Base-by-base conservation (phyloP, 805 yeast genomes). In the Candida lessepsii region DNA sequence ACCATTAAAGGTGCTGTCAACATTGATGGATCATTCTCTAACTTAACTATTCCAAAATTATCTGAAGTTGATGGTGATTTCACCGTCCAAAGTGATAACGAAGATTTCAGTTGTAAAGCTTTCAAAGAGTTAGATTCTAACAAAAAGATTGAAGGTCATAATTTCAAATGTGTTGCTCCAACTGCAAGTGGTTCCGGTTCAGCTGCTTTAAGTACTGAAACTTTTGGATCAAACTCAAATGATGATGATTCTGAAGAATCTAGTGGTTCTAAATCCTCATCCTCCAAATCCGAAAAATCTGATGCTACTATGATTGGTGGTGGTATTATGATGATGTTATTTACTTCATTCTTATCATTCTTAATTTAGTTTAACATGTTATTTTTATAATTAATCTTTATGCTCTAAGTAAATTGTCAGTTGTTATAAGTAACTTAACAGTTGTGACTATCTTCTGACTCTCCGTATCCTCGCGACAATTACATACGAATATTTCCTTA, bases 31-130 rank as follows among this genome's bases (percentile, higher is more conserved):
- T 60, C 51, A 35, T 58, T 68, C 46, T 53, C 54, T 32, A 67
- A 67, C 61, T 66, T 69, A 46, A 52, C 70, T 40, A 57, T 66
- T 57, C 60, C 67, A 28, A 24, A 47, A 19, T 66, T 68, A 55
- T 43, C 55, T 41, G 56, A 61, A 51, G 69, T 68, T 35, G 67
- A 62, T 39, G 74, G 74, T 46, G 73, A 68, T 53, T 69, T 69
- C 52, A 45, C 56, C 32, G 55, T 68, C 34, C 30, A 48, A 33
- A 53, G 69, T 35, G 61, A 67, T 24, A 54, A 60, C 44, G 60
- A 63, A 30, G 64, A 67, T 38, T 68, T 68, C 50, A 56, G 57
- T 43, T 69, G 74, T 52, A 36, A 52, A 19, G 58, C 43, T 23
- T 67, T 65, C 54, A 53, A 67, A 49, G 50, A 54, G 45, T 63